Evolutionary conservation across 306 rosid species (phyloP).

Genomic region (Trifolium repens): DNA sequence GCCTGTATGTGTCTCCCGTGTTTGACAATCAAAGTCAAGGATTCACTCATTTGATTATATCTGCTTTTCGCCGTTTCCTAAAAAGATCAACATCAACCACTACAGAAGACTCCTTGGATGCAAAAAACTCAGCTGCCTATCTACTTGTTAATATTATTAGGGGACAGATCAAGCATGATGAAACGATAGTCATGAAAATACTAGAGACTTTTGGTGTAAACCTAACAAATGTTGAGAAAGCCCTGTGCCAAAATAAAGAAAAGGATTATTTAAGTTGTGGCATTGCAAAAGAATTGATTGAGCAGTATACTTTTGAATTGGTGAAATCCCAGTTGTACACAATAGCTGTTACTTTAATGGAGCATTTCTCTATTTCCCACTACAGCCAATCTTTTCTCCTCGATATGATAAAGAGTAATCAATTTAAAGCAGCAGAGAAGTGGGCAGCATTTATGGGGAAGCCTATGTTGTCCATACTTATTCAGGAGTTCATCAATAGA

Average conservation of each 20-base stretch:
- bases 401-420: conserved; percentile 66
- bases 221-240: conserved; percentile 65
- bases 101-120: conserved; percentile 50
- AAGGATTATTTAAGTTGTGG: conserved; percentile 46
- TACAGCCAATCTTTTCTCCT: conserved; percentile 70
- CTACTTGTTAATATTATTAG: conserved; percentile 67
- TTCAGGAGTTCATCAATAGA: conserved; percentile 61
- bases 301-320: conserved; percentile 63
- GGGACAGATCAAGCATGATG: conserved; percentile 77
- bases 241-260: conserved; percentile 54
- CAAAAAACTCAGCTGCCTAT: conserved; percentile 70
- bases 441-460: conserved; percentile 94
- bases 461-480: conserved; percentile 71
- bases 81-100: conserved; percentile 56
- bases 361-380: conserved; percentile 72
- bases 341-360: conserved; percentile 79
- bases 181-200: conserved; percentile 70
- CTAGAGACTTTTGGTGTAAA: conserved; percentile 74
- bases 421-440: conserved; percentile 93
- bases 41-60: conserved; percentile 84
- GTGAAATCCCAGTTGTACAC: conserved; percentile 65
- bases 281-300: conserved; percentile 62
- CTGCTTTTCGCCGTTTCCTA: conserved; percentile 69
- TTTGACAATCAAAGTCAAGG: conserved; percentile 73
- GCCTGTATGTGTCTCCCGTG: conserved; percentile 77